A percentile compares a stretch with the other conserved stretches of the same genome.
phyloP scores from a whole-genome alignment of 2,329 filamentous ascomycete species.

The Parastagonospora avenae region DNA sequence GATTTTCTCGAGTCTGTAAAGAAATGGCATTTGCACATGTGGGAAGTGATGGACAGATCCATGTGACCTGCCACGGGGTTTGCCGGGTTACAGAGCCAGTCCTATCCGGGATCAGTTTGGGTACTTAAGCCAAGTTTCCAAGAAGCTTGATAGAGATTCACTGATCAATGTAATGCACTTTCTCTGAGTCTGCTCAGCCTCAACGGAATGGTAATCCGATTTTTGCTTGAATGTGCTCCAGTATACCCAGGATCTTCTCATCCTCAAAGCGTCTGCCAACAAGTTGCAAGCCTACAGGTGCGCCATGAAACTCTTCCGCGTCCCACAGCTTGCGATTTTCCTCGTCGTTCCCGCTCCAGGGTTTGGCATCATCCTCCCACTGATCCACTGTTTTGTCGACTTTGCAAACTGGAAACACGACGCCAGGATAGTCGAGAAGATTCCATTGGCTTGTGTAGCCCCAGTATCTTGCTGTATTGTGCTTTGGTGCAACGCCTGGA shows the following conservation, averaged over 20 bases:
- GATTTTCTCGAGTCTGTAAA: too few species aligned
- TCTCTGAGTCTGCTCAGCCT: background rate
- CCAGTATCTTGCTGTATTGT: constrained; percentile 64
- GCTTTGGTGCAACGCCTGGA: constrained; percentile 60
- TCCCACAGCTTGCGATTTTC: constrained; percentile 56
- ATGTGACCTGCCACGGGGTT: too few species aligned
- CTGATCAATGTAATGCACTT: too few species aligned
- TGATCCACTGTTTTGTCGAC: constrained; percentile 52
- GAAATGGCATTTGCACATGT: too few species aligned
- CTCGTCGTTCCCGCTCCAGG: constrained; percentile 54
- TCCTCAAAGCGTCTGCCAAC: constrained; percentile 61
- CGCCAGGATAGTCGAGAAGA: constrained; percentile 68
- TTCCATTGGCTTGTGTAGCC: constrained; percentile 72
- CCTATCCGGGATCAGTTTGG: too few species aligned
- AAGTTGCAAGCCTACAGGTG: constrained; percentile 60
- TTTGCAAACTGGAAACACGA: constrained; percentile 61
- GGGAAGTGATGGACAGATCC: too few species aligned
- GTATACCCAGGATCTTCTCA: constrained; percentile 56
- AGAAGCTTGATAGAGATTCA: too few species aligned
- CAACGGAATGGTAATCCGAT: constrained; percentile 30
- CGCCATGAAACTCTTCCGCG: constrained; percentile 54
- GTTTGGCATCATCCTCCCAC: constrained; percentile 36
- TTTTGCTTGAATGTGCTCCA: constrained; percentile 42
- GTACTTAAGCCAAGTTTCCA: too few species aligned
- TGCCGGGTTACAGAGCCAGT: too few species aligned